Evolutionary conservation across 2,329 filamentous ascomycete genomes (phyloP), one percentile per base, ranked within the genome.

Genomic region (Sclerotiophoma versabilis): DNA sequence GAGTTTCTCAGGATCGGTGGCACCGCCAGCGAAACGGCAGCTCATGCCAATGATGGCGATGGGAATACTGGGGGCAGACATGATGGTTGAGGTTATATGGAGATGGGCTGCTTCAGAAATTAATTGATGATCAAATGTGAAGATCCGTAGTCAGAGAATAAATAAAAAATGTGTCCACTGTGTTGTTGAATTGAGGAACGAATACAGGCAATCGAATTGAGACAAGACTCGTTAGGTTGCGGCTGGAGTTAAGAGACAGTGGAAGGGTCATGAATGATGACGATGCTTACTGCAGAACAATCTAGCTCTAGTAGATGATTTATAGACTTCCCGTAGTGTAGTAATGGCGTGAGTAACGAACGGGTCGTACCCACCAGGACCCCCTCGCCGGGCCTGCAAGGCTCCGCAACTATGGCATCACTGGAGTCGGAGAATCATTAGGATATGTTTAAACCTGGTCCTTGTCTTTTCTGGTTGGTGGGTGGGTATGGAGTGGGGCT

Each of bases 31-130:
- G 19, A 75, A 61, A 30, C 72, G 63, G 54, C 72, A 76, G 14
- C 70, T 67, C 42, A 70, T 57, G 7, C 75, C 75, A 30, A 77
- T 59, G 19, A 77, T 69, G 17, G 72, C 75, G 37, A 57, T 58
- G 5, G 55, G 55, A 10, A 41, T 23, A n/a, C 37, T 41, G 14
- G 37, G 37, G 10, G 37, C 37, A 9, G 43, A 27, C 43, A 46
- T 45, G 8, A 20, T 46, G 43, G 20, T 26, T 22, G n/a, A 3
- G 5, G n/a, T 20, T 10, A 36, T 10, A 7, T 27, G 8, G 43
- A 15, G 5, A 45, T 20, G 11, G 23, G 29, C 2, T 36, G 19
- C 6, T 12, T 44, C 20, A 20, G 6, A 11, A 10, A 10, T 42
- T n/a, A 15, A 20, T 27, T 3, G 14, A 37, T 7, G 25, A 26